Base-by-base conservation (phyloP, 148 eudicot species). In the Pouteria glomerata region DNA sequence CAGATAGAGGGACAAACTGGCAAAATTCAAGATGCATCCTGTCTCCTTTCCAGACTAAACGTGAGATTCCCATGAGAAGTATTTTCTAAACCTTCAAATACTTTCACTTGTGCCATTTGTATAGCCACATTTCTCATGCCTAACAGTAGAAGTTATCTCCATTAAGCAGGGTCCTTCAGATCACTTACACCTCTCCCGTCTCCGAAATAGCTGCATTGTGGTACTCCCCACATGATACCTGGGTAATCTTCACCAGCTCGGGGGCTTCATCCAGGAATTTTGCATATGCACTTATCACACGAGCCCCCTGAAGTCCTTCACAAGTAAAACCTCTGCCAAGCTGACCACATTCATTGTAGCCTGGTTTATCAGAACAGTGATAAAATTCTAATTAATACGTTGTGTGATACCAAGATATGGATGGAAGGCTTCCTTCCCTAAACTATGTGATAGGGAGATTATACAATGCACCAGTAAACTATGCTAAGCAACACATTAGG, bases 331-430 rank as follows among this genome's bases (percentile, higher is more conserved):
- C 99, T 84, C 94, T 86, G 60, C 99, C 99, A 79, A 96, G 99
- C 82, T 96, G 99, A 82, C 97, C 97, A 77, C 68, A 85, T 79
- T 96, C 99, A 74, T 96, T 96, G 80, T 96, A 96, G 82, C 99
- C 99, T 96, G 90, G 59, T 85, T 76, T 82, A 73, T 70, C 76
- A 82, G 37, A 81, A 66, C 70, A 74, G 73, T 53, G 76, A 74
- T 48, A 30, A 44, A 64, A 37, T 56, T 60, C 37, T 70, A 55
- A 72, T 82, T 71, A 79, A 66, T 65, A 68, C 27, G 53, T 13
- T 18, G 44, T 53, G 37, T 62, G 35, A 47, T 34, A 60, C 33
- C 58, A 48, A 34, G 47, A 27, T 23, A 56, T 35, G n/a, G 15
- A 55, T n/a, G 34, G 53, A 50, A 50, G 52, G n/a, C 64, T 47